Conservation (phyloP, 306 rosid genomes). For the Chamaecrista fasciculata region DNA sequence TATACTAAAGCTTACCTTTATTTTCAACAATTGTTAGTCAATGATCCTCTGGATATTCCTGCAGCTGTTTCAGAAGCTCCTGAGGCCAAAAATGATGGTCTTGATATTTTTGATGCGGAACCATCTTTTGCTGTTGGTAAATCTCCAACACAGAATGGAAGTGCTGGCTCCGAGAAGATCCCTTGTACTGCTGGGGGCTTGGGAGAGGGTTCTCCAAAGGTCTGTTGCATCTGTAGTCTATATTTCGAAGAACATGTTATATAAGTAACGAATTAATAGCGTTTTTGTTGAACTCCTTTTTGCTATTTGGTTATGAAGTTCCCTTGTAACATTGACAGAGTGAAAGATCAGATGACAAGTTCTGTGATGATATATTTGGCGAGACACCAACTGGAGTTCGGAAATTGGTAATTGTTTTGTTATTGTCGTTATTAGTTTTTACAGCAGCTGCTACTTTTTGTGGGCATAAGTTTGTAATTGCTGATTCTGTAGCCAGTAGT, state of each 20-base stretch:
- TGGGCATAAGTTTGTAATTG: neutral
- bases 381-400: conserved; percentile 94
- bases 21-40: conserved; percentile 35
- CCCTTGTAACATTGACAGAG: conserved; percentile 52
- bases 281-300: neutral
- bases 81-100: conserved; percentile 40
- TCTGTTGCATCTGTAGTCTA: conserved; percentile 27
- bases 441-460: neutral
- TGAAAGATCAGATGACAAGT: conserved; percentile 71
- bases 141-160: conserved; percentile 63
- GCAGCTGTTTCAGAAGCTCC: conserved; percentile 41
- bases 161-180: conserved; percentile 42
- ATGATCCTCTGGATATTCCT: conserved; percentile 37
- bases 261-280: neutral
- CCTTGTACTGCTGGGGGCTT: conserved; percentile 54
- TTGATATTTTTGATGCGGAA: conserved; percentile 43
- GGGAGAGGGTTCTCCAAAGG: conserved; percentile 96
- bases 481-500: neutral
- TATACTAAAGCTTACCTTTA: neutral
- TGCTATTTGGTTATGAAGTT: conserved; percentile 29
- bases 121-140: conserved; percentile 63
- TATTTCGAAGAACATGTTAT: neutral
- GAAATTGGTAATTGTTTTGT: conserved; percentile 55
- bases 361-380: conserved; percentile 97
- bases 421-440: neutral